These are phyloP conservation scores for Pseudogymnoascus sp. DNA, from an alignment of 2,329 filamentous ascomycete genomes.

Conservation along the genomic window DNA sequence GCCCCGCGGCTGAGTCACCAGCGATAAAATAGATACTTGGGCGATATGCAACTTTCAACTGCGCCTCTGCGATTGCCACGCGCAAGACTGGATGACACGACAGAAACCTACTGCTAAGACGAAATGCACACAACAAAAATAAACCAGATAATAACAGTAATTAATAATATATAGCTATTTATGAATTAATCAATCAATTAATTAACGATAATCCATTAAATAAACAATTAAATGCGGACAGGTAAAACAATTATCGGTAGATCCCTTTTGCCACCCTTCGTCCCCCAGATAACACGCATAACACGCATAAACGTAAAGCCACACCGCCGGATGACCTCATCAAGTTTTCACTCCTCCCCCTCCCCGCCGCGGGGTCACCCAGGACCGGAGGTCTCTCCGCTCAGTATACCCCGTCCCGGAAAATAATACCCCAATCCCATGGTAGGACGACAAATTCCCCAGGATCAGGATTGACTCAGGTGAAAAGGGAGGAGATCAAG, in stretches of 20 bases:
- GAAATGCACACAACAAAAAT: conserved; percentile 2
- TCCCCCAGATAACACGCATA: conserved; percentile 20
- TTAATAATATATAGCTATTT: background rate
- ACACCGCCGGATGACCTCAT: conserved; percentile 1
- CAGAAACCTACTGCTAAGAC: background rate
- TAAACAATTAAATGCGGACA: background rate
- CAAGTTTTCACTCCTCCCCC: background rate
- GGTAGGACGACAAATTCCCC: background rate
- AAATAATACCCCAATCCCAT: background rate
- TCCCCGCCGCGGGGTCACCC: background rate
- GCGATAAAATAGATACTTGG: conserved; percentile 22
- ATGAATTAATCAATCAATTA: background rate
- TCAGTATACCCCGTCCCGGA: background rate
- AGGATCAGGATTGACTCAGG: background rate
- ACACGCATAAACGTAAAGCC: conserved; percentile 14
- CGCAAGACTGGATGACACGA: conserved; percentile 13
- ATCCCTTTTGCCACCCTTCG: conserved; percentile 16
- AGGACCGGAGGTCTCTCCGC: background rate
- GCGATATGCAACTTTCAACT: conserved; percentile 1
- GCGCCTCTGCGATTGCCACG: conserved; percentile 24
- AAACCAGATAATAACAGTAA: conserved; percentile 10
- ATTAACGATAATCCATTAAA: background rate
- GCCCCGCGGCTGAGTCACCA: conserved; percentile 1
- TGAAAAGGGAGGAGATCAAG: background rate
- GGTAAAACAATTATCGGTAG: conserved; percentile 1